These are phyloP conservation scores for Scleroderma bovista DNA, from an alignment of 768 basidiomycete species.

Conservation along the genomic window DNA sequence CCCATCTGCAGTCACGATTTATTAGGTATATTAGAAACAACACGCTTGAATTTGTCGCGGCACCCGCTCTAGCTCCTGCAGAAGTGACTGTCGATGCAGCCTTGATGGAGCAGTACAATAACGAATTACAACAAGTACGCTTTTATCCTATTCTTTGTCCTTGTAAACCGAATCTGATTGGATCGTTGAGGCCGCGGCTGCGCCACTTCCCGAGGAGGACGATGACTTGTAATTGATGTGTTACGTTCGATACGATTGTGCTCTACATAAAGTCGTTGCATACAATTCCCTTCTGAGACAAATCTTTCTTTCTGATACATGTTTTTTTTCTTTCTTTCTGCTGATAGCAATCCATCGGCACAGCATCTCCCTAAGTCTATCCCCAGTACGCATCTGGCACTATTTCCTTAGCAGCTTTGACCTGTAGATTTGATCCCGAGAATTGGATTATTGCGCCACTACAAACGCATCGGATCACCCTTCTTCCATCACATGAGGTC, in stretches of 20 bases:
- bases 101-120: conserved; percentile 76
- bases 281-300: conserved; percentile 16
- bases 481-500: too few species aligned
- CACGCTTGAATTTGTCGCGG: conserved; percentile 90
- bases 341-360: conserved; percentile 17
- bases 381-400: conserved; percentile 18
- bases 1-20: background rate
- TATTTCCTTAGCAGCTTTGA: conserved; percentile 5
- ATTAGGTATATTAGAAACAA: conserved; percentile 55
- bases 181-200: conserved; percentile 63
- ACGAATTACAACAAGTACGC: conserved; percentile 64
- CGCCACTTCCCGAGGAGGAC: conserved; percentile 97
- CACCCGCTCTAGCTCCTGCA: conserved; percentile 91
- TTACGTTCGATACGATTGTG: conserved; percentile 16
- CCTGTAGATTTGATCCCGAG: conserved; percentile 1
- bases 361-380: conserved; percentile 20
- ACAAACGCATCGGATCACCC: background rate
- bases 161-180: conserved; percentile 7
- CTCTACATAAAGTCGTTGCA: conserved; percentile 16
- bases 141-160: conserved; percentile 2
- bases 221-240: conserved; percentile 60
- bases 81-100: conserved; percentile 79
- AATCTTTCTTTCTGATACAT: conserved; percentile 9
- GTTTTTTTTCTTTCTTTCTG: conserved; percentile 13
- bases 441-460: conserved; percentile 4